These are phyloP conservation scores for Penicillium crystallinum DNA, from an alignment of 495 filamentous ascomycete genomes.

Conservation along the genomic window DNA sequence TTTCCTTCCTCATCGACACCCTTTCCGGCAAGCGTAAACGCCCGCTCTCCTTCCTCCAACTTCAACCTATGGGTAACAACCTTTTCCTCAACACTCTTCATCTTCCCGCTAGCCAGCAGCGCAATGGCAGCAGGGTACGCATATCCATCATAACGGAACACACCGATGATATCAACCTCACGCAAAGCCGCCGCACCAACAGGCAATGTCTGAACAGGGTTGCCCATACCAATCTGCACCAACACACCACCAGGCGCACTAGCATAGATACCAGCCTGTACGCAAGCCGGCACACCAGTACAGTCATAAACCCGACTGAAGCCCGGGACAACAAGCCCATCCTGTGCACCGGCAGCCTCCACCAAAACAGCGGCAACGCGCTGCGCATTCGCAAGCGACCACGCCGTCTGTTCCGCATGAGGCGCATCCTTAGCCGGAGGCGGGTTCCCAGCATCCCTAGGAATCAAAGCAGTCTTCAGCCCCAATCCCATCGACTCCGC, in stretches of 20 bases:
- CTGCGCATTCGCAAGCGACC: conserved; percentile 36
- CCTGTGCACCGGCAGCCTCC: conserved; percentile 38
- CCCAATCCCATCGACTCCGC: conserved; percentile 66
- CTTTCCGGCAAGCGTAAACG: conserved; percentile 76
- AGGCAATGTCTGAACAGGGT: conserved; percentile 79
- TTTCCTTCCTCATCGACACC: conserved; percentile 72
- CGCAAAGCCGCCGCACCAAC: conserved; percentile 78
- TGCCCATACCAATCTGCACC: conserved; percentile 93
- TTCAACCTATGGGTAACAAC: conserved; percentile 73
- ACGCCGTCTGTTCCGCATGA: conserved; percentile 37
- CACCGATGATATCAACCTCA: conserved; percentile 88
- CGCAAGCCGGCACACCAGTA: conserved; percentile 80
- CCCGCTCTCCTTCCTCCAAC: conserved; percentile 60
- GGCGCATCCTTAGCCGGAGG: conserved; percentile 35
- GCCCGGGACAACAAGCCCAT: conserved; percentile 35
- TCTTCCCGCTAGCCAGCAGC: conserved; percentile 56
- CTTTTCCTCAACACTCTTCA: conserved; percentile 49
- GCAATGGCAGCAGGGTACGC: conserved; percentile 80
- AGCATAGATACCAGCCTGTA: conserved; percentile 82
- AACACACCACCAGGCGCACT: conserved; percentile 73
- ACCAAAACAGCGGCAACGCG: conserved; percentile 39
- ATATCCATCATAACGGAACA: conserved; percentile 79
- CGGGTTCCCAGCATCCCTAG: conserved; percentile 30
- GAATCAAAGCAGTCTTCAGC: conserved; percentile 56
- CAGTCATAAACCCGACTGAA: conserved; percentile 85